Evolutionary conservation across 2,329 filamentous ascomycete species (phyloP).

Genomic region (Colletotrichum incanum): DNA sequence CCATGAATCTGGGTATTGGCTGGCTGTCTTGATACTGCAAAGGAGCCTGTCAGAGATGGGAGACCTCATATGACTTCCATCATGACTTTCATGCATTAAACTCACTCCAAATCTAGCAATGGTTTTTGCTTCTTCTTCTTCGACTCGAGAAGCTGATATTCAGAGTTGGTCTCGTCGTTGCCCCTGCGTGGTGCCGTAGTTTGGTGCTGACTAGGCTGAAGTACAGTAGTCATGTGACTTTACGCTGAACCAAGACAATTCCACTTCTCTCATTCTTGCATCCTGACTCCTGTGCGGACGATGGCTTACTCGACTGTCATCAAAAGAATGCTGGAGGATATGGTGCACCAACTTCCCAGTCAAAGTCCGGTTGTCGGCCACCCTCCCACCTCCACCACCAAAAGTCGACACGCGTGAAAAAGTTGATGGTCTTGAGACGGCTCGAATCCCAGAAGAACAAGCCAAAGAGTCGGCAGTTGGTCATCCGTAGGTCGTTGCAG

Average conservation of each 20-base stretch:
- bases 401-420: constrained; percentile 31
- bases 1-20: neutral
- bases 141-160: neutral
- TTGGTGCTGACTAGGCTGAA: neutral
- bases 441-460: constrained; percentile 39
- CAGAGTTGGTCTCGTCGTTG: neutral
- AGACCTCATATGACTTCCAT: neutral
- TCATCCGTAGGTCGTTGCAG: constrained; percentile 36
- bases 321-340: neutral
- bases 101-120: neutral
- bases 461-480: constrained; percentile 36
- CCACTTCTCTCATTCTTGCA: neutral
- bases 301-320: neutral
- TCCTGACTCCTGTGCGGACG: neutral
- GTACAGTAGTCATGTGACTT: constrained; percentile 24
- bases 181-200: neutral
- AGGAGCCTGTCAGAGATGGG: neutral
- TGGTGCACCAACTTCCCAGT: constrained; percentile 25
- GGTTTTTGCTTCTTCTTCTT: neutral
- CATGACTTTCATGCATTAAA: neutral
- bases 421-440: constrained; percentile 35
- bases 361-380: constrained; percentile 36
- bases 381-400: constrained; percentile 41
- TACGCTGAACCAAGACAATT: neutral
- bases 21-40: neutral